Base-by-base conservation (phyloP, 73 alveolate species). In the Uronychia setigera region DNA sequence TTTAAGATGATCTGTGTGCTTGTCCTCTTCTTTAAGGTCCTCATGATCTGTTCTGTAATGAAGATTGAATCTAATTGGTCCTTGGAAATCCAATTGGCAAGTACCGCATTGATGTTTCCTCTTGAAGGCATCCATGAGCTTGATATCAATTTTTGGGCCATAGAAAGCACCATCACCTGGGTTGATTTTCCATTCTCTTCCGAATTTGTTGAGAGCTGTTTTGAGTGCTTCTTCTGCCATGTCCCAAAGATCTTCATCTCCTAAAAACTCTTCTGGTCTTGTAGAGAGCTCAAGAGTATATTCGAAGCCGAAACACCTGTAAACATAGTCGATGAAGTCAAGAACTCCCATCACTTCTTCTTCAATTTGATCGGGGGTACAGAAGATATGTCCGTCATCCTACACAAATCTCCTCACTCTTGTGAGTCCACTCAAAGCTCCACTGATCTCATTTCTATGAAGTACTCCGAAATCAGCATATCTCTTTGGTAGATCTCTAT, bases 91-190 rank as follows among this genome's bases (percentile, higher is more conserved):
- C 77, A 97, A 91, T 87, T 94, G 98, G 81, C 93, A 94, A 33
- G 99, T 99, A 35, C 99, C 99, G 81, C 99, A 99, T 92, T 99
- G 99, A 88, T 98, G 99, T 82, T 97, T 96, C 81, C 99, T 96
- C 87, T 98, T 98, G 87, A 98, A 86, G n/a, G 99, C 99, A 92
- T 99, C 99, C 87, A 86, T 95, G 59, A 99, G 92, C 91, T 95
- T 90, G 84, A 99, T 98, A 94, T 99, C 99, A 80, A 99, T 99
- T 95, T 99, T 99, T 26, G 99, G 99, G 26, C 99, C 99, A 85
- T 94, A 99, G 94, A 99, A 99, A 67, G 99, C 99, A 29, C 99
- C 99, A 79, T 98, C 99, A 11, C 99, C 99, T 58, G 98, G 98
- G 87, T 97, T 97, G 29, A 92, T 80, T 84, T 93, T 96, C 99